Evolutionary conservation across 78 protist genomes (phyloP).

Genomic region (Dictyostelium firmibasis): DNA sequence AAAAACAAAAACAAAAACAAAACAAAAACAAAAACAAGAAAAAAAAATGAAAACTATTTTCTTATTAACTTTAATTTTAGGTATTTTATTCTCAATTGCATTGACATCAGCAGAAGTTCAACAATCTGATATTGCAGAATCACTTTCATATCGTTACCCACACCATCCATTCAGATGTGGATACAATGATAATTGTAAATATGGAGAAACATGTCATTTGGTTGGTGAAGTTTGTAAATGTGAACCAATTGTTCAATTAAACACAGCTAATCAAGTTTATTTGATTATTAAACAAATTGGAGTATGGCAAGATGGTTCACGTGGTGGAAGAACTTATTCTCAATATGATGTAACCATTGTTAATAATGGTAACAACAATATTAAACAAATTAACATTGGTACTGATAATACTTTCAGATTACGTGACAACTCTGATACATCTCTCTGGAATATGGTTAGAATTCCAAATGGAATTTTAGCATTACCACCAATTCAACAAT

Average conservation of each 20-base stretch:
- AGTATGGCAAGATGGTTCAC: conserved; percentile 2
- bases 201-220: background rate
- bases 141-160: background rate
- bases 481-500: conserved; percentile 13
- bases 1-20: background rate
- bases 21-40: background rate
- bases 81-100: background rate
- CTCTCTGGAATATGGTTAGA: conserved; percentile 21
- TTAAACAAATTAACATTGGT: conserved; percentile 12
- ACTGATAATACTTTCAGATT: conserved; percentile 18
- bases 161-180: conserved; percentile 12
- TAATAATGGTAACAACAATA: background rate
- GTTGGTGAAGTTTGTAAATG: background rate
- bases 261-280: background rate
- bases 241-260: background rate
- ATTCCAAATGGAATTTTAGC: background rate
- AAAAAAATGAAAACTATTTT: background rate
- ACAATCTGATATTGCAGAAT: background rate
- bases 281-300: background rate
- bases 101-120: background rate
- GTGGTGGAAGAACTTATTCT: conserved; percentile 17
- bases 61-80: background rate
- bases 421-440: conserved; percentile 1
- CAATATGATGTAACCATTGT: background rate
- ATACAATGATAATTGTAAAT: background rate